These are phyloP conservation scores for Suillus discolor DNA, from an alignment of 768 basidiomycete species.

Conservation along the genomic window DNA sequence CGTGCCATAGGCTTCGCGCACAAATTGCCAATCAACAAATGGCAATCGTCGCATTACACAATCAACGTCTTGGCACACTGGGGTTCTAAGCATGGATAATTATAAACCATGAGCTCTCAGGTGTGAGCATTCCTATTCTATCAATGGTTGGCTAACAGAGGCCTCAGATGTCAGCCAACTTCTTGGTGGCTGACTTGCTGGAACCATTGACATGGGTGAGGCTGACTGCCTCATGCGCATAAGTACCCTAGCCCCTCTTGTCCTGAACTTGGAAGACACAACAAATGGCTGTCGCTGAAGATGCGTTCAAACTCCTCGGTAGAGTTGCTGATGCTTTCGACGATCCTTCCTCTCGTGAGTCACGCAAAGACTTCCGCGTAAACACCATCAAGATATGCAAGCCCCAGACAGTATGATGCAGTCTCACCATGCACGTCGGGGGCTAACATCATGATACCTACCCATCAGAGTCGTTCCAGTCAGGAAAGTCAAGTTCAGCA, in stretches of 20 bases:
- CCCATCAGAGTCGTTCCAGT: conserved; percentile 20
- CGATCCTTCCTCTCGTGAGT: conserved; percentile 21
- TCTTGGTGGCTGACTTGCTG: background rate
- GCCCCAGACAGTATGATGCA: conserved; percentile 25
- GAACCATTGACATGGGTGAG: background rate
- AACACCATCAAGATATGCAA: conserved; percentile 26
- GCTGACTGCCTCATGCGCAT: background rate
- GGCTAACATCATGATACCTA: background rate
- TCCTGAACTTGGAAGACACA: background rate
- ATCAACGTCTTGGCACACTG: no score
- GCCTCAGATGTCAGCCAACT: background rate
- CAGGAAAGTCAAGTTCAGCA: conserved; percentile 16
- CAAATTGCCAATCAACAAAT: no score
- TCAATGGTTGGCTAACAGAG: background rate
- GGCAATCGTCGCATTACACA: no score
- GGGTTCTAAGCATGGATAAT: no score
- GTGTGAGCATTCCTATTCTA: background rate
- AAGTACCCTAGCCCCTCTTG: background rate
- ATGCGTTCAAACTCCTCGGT: conserved; percentile 26
- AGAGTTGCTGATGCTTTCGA: conserved; percentile 34
- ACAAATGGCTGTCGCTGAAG: conserved; percentile 10
- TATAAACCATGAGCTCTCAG: no score
- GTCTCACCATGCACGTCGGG: background rate
- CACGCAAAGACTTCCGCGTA: conserved; percentile 22
- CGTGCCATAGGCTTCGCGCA: no score